Conservation (phyloP, 805 yeast species). For the Saccharomycopsis javanensis region DNA sequence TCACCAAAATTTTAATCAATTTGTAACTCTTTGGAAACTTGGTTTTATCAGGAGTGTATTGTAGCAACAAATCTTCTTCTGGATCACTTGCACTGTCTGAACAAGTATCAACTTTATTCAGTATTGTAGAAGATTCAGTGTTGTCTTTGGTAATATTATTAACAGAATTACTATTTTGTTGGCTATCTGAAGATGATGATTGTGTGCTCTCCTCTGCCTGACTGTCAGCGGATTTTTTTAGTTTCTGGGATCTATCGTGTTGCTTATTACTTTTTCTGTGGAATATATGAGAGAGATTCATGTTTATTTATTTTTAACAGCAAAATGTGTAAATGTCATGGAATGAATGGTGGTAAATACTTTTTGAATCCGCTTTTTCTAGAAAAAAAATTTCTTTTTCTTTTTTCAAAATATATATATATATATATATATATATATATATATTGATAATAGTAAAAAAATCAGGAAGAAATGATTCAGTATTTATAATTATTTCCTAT, state of each 20-base stretch:
- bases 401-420: too few species aligned
- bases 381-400: too few species aligned
- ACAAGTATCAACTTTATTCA: background rate
- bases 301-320: background rate
- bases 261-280: background rate
- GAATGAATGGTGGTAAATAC: background rate
- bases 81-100: background rate
- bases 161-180: background rate
- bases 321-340: background rate
- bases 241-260: background rate
- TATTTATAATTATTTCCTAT: background rate
- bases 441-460: background rate
- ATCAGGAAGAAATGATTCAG: background rate
- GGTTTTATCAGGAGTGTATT: conserved; percentile 5
- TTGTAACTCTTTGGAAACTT: conserved; percentile 11
- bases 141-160: background rate
- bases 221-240: background rate
- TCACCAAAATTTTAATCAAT: conserved; percentile 8
- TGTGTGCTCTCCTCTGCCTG: background rate
- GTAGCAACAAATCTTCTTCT: background rate
- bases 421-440: too few species aligned
- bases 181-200: background rate
- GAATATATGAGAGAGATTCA: background rate
- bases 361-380: too few species aligned
- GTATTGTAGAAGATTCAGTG: background rate